These are phyloP conservation scores for Phylloboletellus chloephorus DNA, from an alignment of 1,284 basidiomycete species.

Conservation along the genomic window DNA sequence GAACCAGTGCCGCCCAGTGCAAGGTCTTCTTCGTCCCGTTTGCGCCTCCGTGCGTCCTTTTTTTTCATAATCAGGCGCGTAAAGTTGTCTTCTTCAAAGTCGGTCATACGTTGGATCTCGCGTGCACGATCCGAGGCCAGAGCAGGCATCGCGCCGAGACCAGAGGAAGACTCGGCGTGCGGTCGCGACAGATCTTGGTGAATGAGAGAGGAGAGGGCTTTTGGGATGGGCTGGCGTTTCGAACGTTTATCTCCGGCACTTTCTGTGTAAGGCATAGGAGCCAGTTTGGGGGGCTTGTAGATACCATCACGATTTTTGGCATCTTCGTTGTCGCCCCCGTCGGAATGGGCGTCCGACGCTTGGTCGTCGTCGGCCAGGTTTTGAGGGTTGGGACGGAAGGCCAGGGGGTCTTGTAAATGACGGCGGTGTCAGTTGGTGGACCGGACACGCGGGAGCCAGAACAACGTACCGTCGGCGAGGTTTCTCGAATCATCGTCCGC, in stretches of 20 bases:
- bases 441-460: background rate
- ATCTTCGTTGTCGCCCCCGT: slow-evolving; percentile 29
- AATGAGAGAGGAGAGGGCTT: slow-evolving; percentile 65
- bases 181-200: slow-evolving; percentile 47
- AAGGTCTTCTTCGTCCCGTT: slow-evolving; percentile 85
- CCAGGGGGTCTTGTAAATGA: slow-evolving; percentile 65
- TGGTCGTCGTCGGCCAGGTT: slow-evolving; percentile 47
- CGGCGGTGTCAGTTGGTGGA: slow-evolving; percentile 3
- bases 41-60: slow-evolving; percentile 75
- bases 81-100: slow-evolving; percentile 97
- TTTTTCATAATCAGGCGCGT: slow-evolving; percentile 90
- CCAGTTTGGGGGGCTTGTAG: slow-evolving; percentile 90
- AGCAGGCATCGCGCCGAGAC: slow-evolving; percentile 62
- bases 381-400: slow-evolving; percentile 86
- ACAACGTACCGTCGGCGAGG: slow-evolving; percentile 57
- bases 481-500: slow-evolving; percentile 59
- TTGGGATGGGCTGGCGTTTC: slow-evolving; percentile 55
- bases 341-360: slow-evolving; percentile 32
- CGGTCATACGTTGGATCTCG: slow-evolving; percentile 76
- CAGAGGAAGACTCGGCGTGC: slow-evolving; percentile 38
- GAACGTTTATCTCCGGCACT: slow-evolving; percentile 40
- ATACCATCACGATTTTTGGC: slow-evolving; percentile 46
- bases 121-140: slow-evolving; percentile 64
- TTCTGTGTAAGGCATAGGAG: slow-evolving; percentile 87
- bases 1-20: slow-evolving; percentile 69